Evolutionary conservation across 2,329 filamentous ascomycete species (phyloP), one percentile per base, ranked within the genome.

Genomic region (Hypoxylon sp.): DNA sequence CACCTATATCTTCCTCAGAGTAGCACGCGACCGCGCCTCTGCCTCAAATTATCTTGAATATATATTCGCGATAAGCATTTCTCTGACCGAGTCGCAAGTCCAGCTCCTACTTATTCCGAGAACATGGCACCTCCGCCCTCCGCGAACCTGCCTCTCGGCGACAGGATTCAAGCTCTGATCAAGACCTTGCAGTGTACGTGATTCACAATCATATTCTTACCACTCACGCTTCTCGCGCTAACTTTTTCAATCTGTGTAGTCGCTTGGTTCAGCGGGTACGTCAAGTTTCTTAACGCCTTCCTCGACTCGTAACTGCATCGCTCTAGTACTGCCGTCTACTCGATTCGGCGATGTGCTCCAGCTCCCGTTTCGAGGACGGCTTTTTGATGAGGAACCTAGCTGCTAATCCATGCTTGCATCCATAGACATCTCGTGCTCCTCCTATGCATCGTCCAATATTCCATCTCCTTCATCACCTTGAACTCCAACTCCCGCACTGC

Each of bases 171-270:
- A 74, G 84, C 87, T 72, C 85, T 98, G 72, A 93, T 91, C 71
- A 89, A 97, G 80, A 98, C 94, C 46, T 85, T 98, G 72, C 96
- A 98, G 84, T 99, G 95, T 91, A 88, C 79, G 82, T 88, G 78
- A 78, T 49, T n/a, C 24, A 48, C 33, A 24, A n/a, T 4, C 16
- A 26, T 59, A 65, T 45, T 8, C n/a, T 65, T 65, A 30, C 65
- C 45, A 60, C 42, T 58, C 61, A 53, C n/a, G 69, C 64, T 22
- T 11, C 26, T 49, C 32, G 58, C 69, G 71, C 78, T 84, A 72
- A 82, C 75, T 9, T 11, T 69, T 55, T 69, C 66, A 76, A 73
- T 70, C 72, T 52, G 57, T 70, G 50, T 68, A 90, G 88, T 94
- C 76, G 91, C 87, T 74, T 95, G 92, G 92, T 94, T 93, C 77